Percentiles rank a stretch among this genome's conserved stretches.
These are phyloP conservation scores for Trichosanthes truncata DNA, from an alignment of 306 rosid species.

Conservation along the genomic window DNA sequence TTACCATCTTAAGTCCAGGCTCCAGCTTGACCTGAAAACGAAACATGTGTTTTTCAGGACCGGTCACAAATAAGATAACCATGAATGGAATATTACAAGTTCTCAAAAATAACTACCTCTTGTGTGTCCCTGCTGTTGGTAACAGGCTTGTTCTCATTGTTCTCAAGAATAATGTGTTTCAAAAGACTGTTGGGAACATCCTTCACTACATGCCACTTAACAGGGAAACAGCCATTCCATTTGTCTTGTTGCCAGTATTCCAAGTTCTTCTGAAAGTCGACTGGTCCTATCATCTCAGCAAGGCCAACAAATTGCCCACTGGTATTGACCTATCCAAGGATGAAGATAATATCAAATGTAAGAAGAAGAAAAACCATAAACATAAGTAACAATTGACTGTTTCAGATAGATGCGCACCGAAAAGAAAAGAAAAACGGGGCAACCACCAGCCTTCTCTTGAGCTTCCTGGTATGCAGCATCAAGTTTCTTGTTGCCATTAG, in stretches of 20 bases:
- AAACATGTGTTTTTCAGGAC: background rate
- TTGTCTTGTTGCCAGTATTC: conserved; percentile 99
- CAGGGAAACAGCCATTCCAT: conserved; percentile 96
- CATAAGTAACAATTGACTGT: background rate
- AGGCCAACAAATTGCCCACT: conserved; percentile 97
- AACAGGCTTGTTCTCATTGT: conserved; percentile 95
- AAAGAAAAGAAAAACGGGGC: conserved; percentile 72
- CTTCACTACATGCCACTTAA: conserved; percentile 90
- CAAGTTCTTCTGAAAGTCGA: conserved; percentile 74
- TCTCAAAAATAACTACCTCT: conserved; percentile 38
- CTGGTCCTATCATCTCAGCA: conserved; percentile 93
- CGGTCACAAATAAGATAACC: background rate
- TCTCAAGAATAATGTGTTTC: conserved; percentile 85
- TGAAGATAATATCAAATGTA: background rate
- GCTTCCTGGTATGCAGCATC: conserved; percentile 93
- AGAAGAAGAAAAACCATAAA: background rate
- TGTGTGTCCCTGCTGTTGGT: conserved; percentile 96
- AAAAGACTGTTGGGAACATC: conserved; percentile 90
- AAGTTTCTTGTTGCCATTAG: conserved; percentile 93
- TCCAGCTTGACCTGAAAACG: conserved; percentile 56
- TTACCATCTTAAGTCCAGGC: conserved; percentile 62
- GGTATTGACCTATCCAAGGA: conserved; percentile 62
- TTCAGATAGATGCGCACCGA: conserved; percentile 37
- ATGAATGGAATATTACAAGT: background rate
- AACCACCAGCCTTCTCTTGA: conserved; percentile 67